phyloP scores from a whole-genome alignment of 1,284 basidiomycete genomes.

The Cutaneotrichosporon arboriforme region DNA sequence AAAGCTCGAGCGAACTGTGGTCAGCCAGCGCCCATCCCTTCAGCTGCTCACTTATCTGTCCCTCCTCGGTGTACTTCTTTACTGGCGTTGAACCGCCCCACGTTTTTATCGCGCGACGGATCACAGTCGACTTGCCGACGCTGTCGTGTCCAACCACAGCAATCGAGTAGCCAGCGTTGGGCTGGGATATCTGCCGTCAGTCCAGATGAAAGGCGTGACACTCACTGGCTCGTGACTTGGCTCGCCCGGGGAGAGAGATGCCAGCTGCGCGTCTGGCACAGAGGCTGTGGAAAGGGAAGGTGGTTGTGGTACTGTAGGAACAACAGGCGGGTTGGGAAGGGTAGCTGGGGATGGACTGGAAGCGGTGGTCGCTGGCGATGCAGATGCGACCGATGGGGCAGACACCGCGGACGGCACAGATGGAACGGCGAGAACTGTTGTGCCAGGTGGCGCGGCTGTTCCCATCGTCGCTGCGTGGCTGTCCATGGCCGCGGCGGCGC shows the following conservation, averaged over 20 bases:
- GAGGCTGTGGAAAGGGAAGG: background rate
- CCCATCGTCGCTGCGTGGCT: no score
- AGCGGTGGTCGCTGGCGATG: no score
- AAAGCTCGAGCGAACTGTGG: slow-evolving; percentile 31
- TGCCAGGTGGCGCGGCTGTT: no score
- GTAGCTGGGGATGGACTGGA: no score
- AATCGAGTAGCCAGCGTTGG: slow-evolving; percentile 28
- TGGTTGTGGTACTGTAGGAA: background rate
- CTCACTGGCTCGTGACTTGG: background rate
- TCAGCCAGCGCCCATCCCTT: slow-evolving; percentile 1
- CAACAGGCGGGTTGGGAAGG: no score
- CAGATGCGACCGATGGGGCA: no score
- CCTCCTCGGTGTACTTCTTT: slow-evolving; percentile 15
- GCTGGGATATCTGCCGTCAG: background rate
- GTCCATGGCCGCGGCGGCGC: no score
- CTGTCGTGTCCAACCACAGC: slow-evolving; percentile 40
- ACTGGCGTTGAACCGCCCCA: slow-evolving; percentile 35
- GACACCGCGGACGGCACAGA: no score
- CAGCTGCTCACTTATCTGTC: slow-evolving; percentile 19
- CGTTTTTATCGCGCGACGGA: slow-evolving; percentile 35
- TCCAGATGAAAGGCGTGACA: background rate
- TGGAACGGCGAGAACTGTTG: no score
- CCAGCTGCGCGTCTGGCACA: no score
- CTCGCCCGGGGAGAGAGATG: no score
- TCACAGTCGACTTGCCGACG: slow-evolving; percentile 44